A percentile compares a stretch with the other conserved stretches of the same genome.
Evolutionary conservation across 163 green algal species (phyloP).

Genomic region (Chloroidium sp.): DNA sequence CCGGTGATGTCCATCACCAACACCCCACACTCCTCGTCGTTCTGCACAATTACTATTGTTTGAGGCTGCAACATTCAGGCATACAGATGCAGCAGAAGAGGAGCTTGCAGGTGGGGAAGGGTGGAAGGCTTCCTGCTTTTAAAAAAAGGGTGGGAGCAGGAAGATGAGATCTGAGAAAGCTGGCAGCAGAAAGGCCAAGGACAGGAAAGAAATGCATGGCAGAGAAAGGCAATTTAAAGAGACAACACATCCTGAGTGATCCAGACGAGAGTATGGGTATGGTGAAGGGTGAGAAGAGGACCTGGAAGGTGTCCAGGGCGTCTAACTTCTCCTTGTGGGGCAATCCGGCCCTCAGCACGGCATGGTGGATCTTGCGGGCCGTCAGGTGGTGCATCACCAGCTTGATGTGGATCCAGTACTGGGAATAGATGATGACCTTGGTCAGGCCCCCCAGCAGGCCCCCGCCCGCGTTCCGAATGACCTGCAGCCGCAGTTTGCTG

Average conservation of each 20-base stretch:
- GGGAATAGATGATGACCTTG: constrained; percentile 80
- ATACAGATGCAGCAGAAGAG: no score
- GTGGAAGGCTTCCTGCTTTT: no score
- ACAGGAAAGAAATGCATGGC: no score
- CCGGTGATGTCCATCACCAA: constrained; percentile 79
- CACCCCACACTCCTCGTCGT: constrained; percentile 32
- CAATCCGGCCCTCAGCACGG: constrained; percentile 30
- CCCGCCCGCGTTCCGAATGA: neutral
- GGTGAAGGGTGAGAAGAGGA: neutral
- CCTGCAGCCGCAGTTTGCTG: no score
- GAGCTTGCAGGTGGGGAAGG: no score
- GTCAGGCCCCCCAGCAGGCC: neutral
- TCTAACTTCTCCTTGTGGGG: constrained; percentile 29
- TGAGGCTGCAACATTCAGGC: no score
- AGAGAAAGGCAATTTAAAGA: no score
- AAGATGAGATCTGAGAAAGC: no score
- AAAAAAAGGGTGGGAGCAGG: no score
- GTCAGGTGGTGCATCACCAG: constrained; percentile 48
- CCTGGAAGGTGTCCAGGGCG: constrained; percentile 43
- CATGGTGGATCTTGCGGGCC: constrained; percentile 20
- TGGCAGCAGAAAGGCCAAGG: no score
- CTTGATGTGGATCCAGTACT: constrained; percentile 74
- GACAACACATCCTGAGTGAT: no score
- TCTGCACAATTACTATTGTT: neutral
- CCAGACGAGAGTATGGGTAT: no score